Conservation (phyloP, 2,329 filamentous ascomycete species). For the Curvularia sp. region DNA sequence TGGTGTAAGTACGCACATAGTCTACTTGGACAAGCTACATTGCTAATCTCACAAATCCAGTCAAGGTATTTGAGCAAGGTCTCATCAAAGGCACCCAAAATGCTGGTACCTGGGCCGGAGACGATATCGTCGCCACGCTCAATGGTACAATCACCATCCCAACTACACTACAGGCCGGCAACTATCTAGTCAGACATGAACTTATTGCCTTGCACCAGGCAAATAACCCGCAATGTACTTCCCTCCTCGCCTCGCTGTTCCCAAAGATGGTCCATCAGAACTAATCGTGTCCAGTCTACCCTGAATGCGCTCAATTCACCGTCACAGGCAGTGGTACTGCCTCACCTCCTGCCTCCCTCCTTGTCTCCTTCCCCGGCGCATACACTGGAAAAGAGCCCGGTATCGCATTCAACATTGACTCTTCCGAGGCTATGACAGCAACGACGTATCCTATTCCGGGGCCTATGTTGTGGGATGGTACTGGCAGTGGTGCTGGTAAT, state of each 20-base stretch:
- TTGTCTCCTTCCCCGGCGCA: constrained; percentile 55
- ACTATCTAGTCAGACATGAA: constrained; percentile 66
- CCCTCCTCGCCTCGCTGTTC: background rate
- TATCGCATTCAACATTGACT: constrained; percentile 49
- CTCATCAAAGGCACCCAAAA: constrained; percentile 56
- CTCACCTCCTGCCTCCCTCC: constrained; percentile 49
- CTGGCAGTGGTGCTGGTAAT: constrained; percentile 15
- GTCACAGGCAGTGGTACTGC: constrained; percentile 60
- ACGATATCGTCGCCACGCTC: constrained; percentile 55
- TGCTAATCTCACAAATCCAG: constrained; percentile 29
- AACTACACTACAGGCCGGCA: constrained; percentile 56
- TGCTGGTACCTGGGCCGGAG: constrained; percentile 59
- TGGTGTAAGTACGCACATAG: constrained; percentile 49
- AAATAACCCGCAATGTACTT: constrained; percentile 57
- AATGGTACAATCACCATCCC: constrained; percentile 62
- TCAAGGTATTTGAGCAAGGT: constrained; percentile 66
- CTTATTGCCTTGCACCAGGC: constrained; percentile 64
- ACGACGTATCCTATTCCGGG: constrained; percentile 41
- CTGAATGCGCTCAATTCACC: constrained; percentile 63
- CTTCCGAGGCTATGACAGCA: constrained; percentile 32
- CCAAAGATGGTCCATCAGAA: background rate
- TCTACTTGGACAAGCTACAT: background rate
- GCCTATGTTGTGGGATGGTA: constrained; percentile 37
- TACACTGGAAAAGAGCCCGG: constrained; percentile 56
- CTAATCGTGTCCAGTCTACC: constrained; percentile 57